Conservation (phyloP, 176 grass and related monocot species). For the Cenchrus fungigraminus region DNA sequence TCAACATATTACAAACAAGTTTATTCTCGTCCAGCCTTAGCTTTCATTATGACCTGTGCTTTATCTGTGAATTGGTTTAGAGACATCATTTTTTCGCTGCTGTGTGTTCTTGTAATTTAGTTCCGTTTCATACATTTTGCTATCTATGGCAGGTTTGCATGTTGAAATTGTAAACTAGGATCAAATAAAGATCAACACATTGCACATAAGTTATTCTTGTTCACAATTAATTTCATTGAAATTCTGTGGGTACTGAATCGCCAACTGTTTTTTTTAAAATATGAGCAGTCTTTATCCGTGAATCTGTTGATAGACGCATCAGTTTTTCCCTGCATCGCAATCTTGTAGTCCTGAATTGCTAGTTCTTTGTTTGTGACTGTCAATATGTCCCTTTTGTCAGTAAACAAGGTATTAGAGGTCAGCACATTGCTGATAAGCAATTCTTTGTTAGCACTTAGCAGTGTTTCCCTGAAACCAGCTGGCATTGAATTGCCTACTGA, state of each 20-base stretch:
- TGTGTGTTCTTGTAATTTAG: not conserved
- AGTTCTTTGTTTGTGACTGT: not conserved
- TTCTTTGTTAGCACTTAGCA: not conserved
- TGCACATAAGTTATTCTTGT: not conserved
- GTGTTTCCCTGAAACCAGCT: not conserved
- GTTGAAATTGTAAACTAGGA: constrained; percentile 39
- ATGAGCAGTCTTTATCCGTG: not conserved
- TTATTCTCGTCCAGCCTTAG: not conserved
- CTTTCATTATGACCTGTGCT: too few relatives aligned
- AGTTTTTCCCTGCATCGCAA: not conserved
- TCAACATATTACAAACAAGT: not conserved
- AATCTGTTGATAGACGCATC: not conserved
- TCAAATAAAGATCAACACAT: constrained; percentile 23
- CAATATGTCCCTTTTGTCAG: not conserved
- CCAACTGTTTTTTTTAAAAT: not conserved
- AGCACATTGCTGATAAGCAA: not conserved
- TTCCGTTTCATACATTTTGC: not conserved
- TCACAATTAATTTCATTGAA: not conserved
- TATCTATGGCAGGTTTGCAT: constrained; percentile 8
- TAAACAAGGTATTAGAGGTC: not conserved
- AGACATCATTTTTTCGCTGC: too few relatives aligned
- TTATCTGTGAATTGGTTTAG: too few relatives aligned
- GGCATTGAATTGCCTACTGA: not conserved
- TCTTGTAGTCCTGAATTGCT: constrained; percentile 16
- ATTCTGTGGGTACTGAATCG: not conserved